Evolutionary conservation across 1,284 basidiomycete species (phyloP).

Genomic region (Neolentinus lepideus): DNA sequence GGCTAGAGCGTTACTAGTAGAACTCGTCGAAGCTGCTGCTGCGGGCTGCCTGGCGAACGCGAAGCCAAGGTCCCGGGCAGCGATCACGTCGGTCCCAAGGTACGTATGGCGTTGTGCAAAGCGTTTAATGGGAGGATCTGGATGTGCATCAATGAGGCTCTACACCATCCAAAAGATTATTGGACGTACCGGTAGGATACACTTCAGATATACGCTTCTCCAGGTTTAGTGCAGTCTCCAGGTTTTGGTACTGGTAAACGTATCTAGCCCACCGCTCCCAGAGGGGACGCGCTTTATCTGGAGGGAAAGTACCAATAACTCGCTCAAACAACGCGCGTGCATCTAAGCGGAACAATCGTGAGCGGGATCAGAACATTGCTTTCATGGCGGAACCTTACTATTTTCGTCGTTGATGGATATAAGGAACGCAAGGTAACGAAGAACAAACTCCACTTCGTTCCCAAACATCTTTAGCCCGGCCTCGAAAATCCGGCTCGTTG

Average conservation of each 20-base stretch:
- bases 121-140: conserved; percentile 86
- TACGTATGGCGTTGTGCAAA: conserved; percentile 91
- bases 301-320: conserved; percentile 71
- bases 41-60: conserved; percentile 32
- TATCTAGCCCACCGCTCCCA: conserved; percentile 97
- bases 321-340: conserved; percentile 94
- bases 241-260: conserved; percentile 92
- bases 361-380: conserved; percentile 6
- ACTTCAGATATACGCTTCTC: conserved; percentile 85
- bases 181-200: conserved; percentile 69
- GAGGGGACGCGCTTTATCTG: conserved; percentile 77
- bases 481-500: conserved; percentile 92
- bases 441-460: conserved; percentile 80
- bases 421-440: conserved; percentile 88
- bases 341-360: conserved; percentile 42
- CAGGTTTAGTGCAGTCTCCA: conserved; percentile 84
- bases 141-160: not conserved
- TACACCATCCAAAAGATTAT: conserved; percentile 3
- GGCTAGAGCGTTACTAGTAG: conserved; percentile 23
- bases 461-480: conserved; percentile 85
- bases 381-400: conserved; percentile 47
- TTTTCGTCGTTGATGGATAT: conserved; percentile 94
- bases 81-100: conserved; percentile 83
- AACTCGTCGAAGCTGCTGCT: conserved; percentile 12
- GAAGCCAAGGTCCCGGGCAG: conserved; percentile 82